phyloP scores from a whole-genome alignment of 768 basidiomycete species.

The Gloeopeniophorella convolvens region DNA sequence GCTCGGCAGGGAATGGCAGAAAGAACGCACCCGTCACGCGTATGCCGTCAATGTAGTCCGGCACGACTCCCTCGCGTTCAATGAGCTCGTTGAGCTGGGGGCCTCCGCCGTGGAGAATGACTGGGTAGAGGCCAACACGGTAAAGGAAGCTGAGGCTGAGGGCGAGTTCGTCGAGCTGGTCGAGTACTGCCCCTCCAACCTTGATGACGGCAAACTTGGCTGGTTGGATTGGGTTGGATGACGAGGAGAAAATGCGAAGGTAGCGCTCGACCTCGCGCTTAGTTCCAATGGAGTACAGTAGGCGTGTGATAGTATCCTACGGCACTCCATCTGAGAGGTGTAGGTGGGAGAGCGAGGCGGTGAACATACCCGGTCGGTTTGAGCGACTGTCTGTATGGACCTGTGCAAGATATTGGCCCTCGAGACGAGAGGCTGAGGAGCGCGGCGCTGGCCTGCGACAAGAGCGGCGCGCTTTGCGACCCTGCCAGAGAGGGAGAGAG shows the following conservation, averaged over 20 bases:
- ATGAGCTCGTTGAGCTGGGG: constrained; percentile 94
- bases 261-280: constrained; percentile 98
- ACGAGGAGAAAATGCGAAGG: constrained; percentile 95
- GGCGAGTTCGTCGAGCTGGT: constrained; percentile 88
- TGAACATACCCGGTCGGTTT: constrained; percentile 63
- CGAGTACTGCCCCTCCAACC: constrained; percentile 93
- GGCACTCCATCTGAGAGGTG: neutral
- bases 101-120: constrained; percentile 94
- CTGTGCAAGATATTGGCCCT: no score
- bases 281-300: constrained; percentile 94
- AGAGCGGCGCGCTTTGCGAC: constrained; percentile 40
- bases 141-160: constrained; percentile 95
- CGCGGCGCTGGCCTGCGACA: constrained; percentile 38
- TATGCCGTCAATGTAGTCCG: constrained; percentile 97
- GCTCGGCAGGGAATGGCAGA: neutral
- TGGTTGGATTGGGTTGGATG: constrained; percentile 80
- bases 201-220: constrained; percentile 98
- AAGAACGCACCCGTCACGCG: constrained; percentile 75
- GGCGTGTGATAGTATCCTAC: constrained; percentile 94
- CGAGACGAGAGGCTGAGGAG: constrained; percentile 26
- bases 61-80: constrained; percentile 86
- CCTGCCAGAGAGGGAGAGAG: constrained; percentile 22
- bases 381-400: constrained; percentile 54
- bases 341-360: neutral
- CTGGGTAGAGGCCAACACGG: constrained; percentile 95